Evolutionary conservation across 1,284 basidiomycete species (phyloP).

Genomic region (Somion occarium): DNA sequence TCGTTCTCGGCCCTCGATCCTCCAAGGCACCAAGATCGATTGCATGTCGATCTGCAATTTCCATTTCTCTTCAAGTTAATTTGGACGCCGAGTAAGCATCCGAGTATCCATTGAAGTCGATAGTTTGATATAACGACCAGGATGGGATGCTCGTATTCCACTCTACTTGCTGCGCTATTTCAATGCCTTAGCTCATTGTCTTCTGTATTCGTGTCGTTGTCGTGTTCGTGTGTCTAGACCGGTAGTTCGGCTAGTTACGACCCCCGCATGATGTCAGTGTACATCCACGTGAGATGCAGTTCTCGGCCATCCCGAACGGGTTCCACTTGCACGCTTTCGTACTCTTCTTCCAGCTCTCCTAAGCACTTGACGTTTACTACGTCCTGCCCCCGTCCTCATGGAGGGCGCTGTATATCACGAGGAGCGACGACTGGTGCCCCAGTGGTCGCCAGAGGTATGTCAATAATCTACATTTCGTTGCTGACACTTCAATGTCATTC

Average conservation of each 20-base stretch:
- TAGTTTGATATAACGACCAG: no score
- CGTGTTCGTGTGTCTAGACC: no score
- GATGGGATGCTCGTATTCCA: no score
- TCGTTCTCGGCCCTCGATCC: no score
- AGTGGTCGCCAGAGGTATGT: conserved; percentile 26
- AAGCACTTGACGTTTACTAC: neutral
- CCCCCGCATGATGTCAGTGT: conserved; percentile 3
- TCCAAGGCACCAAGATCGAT: no score
- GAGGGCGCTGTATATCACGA: conserved; percentile 8
- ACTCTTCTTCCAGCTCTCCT: neutral
- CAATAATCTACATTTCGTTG: neutral
- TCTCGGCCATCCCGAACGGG: neutral
- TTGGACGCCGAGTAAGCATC: no score
- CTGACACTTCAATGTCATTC: neutral
- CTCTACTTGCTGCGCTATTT: no score
- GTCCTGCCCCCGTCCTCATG: conserved; percentile 5
- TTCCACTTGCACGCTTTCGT: neutral
- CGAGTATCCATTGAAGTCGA: no score
- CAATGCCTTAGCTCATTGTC: no score
- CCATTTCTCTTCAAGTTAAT: no score
- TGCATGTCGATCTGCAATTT: no score
- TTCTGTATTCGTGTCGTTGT: no score
- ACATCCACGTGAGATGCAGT: neutral
- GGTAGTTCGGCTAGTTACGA: neutral
- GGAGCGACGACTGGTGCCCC: conserved; percentile 22